Conservation (phyloP, 768 basidiomycete genomes). For the Astraeus odoratus region DNA sequence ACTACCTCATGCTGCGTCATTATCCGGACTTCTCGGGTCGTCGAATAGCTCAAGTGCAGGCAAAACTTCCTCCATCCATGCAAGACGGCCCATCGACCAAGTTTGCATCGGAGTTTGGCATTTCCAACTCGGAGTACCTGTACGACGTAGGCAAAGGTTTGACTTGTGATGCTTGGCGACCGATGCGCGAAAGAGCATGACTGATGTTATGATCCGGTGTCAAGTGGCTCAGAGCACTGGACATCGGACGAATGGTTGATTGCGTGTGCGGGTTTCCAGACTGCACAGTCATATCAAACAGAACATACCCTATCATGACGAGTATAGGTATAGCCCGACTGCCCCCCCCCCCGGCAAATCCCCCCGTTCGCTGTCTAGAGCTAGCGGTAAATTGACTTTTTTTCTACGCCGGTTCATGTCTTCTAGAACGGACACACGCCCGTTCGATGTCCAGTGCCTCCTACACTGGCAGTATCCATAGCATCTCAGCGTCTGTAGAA, state of each 20-base stretch:
- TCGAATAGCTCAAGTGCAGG: constrained; percentile 35
- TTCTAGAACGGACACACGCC: constrained; percentile 21
- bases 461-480: constrained; percentile 28
- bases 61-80: constrained; percentile 12
- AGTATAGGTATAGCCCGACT: constrained; percentile 64
- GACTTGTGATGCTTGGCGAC: constrained; percentile 74
- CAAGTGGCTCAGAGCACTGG: constrained; percentile 10
- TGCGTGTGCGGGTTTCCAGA: constrained; percentile 26
- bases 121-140: constrained; percentile 36
- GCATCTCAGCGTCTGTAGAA: constrained; percentile 28
- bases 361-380: constrained; percentile 26
- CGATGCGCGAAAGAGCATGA: constrained; percentile 63
- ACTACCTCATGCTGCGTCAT: constrained; percentile 66
- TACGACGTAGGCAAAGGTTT: constrained; percentile 50
- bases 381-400: constrained; percentile 17
- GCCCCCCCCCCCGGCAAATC: constrained; percentile 57
- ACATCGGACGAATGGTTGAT: neutral
- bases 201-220: constrained; percentile 63
- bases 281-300: constrained; percentile 61
- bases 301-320: constrained; percentile 64
- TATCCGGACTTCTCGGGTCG: constrained; percentile 60
- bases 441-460: constrained; percentile 29
- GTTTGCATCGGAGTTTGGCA: constrained; percentile 44
- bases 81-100: constrained; percentile 33
- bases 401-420: neutral